These are phyloP conservation scores for Penicillium canariense DNA, from an alignment of 495 filamentous ascomycete species.

Conservation along the genomic window DNA sequence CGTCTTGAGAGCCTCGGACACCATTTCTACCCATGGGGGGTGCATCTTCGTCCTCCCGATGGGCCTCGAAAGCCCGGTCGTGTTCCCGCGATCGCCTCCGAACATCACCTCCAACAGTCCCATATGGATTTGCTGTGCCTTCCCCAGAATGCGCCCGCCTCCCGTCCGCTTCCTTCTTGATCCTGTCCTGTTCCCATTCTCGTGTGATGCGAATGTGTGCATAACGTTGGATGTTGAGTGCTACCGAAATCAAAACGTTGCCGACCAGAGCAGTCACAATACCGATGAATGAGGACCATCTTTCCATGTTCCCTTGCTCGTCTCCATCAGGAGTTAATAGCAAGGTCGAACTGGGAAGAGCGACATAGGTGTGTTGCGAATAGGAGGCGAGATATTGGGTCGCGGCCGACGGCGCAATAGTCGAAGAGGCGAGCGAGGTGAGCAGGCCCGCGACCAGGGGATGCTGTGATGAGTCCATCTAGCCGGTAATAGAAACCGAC, in stretches of 20 bases:
- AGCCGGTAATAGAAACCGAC: not conserved
- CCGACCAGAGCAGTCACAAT: constrained; percentile 88
- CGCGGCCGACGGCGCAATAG: constrained; percentile 23
- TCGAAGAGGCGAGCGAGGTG: constrained; percentile 26
- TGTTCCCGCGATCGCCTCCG: constrained; percentile 10
- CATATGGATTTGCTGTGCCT: constrained; percentile 28
- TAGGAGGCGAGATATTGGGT: constrained; percentile 15
- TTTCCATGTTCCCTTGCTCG: constrained; percentile 50
- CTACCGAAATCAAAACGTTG: constrained; percentile 90
- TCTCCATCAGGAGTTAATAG: constrained; percentile 30
- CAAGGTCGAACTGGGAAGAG: constrained; percentile 17
- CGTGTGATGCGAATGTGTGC: constrained; percentile 77
- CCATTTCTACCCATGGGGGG: constrained; percentile 13
- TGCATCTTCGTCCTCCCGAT: constrained; percentile 29
- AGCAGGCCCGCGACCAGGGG: constrained; percentile 27
- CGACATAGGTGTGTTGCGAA: constrained; percentile 11
- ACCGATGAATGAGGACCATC: constrained; percentile 92
- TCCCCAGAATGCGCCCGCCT: constrained; percentile 20
- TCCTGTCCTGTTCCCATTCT: constrained; percentile 56
- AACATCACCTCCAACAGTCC: constrained; percentile 25
- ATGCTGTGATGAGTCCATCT: constrained; percentile 23
- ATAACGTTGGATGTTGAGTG: constrained; percentile 95
- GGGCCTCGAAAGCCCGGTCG: constrained; percentile 21
- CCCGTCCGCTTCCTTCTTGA: constrained; percentile 34
- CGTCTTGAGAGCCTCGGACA: constrained; percentile 17